These are phyloP conservation scores for Fomitopsis schrenkii DNA, from an alignment of 1,284 basidiomycete genomes.

Conservation along the genomic window DNA sequence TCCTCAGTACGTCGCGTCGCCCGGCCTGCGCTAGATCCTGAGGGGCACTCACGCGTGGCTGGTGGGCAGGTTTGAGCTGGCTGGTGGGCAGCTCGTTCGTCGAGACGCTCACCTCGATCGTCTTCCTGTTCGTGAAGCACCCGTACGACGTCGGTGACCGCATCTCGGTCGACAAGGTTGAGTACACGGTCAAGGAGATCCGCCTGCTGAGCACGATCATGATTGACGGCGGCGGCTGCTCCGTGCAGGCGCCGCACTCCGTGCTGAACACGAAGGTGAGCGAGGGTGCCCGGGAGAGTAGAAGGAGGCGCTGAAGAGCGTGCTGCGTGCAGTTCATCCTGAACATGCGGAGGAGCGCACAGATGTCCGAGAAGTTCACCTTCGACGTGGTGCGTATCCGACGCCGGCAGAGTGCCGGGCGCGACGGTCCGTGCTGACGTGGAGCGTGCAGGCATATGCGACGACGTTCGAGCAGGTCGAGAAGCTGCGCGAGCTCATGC, in stretches of 20 bases:
- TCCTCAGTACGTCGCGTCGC: slow-evolving; percentile 53
- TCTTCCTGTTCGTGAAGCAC: slow-evolving; percentile 86
- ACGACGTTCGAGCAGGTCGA: slow-evolving; percentile 87
- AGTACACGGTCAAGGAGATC: slow-evolving; percentile 86
- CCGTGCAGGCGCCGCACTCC: slow-evolving; percentile 68
- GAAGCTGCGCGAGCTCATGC: slow-evolving; percentile 75
- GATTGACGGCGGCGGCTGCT: slow-evolving; percentile 51
- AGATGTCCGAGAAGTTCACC: slow-evolving; percentile 75
- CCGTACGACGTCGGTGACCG: slow-evolving; percentile 90
- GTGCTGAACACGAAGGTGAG: slow-evolving; percentile 64
- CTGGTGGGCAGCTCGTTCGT: slow-evolving; percentile 74
- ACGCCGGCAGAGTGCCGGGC: not conserved
- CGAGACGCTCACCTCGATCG: slow-evolving; percentile 73
- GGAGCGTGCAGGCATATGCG: slow-evolving; percentile 43
- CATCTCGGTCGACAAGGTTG: slow-evolving; percentile 49
- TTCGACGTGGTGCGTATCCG: slow-evolving; percentile 63
- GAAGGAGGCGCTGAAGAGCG: not conserved
- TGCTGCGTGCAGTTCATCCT: slow-evolving; percentile 57
- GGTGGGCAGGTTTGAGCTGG: slow-evolving; percentile 74
- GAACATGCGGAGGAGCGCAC: slow-evolving; percentile 69
- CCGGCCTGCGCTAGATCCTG: not conserved
- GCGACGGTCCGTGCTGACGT: not conserved
- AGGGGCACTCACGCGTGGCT: not conserved
- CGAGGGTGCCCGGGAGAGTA: slow-evolving; percentile 9
- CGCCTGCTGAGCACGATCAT: slow-evolving; percentile 78